phyloP scores from a whole-genome alignment of 345 rosid species.

The Reutealis trisperma region DNA sequence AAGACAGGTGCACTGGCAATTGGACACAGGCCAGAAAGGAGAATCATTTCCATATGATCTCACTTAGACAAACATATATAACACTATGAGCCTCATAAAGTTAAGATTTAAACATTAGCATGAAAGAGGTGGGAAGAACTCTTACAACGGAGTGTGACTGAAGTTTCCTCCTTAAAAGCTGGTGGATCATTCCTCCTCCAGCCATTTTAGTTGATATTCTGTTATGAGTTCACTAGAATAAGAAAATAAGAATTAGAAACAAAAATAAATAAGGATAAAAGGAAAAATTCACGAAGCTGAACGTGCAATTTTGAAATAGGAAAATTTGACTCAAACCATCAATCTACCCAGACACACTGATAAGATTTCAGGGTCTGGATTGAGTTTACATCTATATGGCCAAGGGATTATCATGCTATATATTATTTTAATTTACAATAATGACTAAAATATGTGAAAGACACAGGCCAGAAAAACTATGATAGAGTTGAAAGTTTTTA shows the following conservation, averaged over 20 bases:
- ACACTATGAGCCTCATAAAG: neutral
- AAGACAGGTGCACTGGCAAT: neutral
- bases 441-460: no score
- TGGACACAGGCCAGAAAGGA: neutral
- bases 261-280: neutral
- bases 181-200: slow-evolving; percentile 86
- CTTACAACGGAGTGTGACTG: slow-evolving; percentile 68
- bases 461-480: neutral
- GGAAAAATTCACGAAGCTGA: neutral
- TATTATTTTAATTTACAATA: neutral
- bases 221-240: slow-evolving; percentile 34
- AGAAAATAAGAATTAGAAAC: neutral
- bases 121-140: neutral
- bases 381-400: neutral
- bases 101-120: neutral
- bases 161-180: slow-evolving; percentile 80
- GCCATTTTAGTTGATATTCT: slow-evolving; percentile 62
- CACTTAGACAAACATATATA: neutral
- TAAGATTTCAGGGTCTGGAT: neutral
- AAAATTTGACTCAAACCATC: neutral
- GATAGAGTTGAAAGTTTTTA: neutral
- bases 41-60: neutral
- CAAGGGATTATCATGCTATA: neutral
- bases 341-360: neutral
- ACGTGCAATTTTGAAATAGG: neutral